These are phyloP conservation scores for Kazachstania sp. DNA, from an alignment of 1,139 yeast species.

Conservation along the genomic window DNA sequence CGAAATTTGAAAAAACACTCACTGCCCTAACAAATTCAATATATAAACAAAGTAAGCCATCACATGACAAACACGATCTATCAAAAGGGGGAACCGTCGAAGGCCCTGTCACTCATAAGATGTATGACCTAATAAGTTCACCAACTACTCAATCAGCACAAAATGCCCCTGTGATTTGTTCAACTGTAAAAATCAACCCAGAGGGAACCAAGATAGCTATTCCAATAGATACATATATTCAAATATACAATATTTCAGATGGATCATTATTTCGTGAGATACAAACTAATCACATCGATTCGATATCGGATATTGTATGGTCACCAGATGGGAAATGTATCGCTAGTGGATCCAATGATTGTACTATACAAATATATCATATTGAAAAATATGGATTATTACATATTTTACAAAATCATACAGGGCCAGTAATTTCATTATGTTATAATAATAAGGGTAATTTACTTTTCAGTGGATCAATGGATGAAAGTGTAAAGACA, in stretches of 20 bases:
- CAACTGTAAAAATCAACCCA: conserved; percentile 53
- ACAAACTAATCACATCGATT: conserved; percentile 23
- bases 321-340: conserved; percentile 66
- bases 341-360: conserved; percentile 85
- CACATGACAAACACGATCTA: too few relatives aligned
- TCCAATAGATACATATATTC: conserved; percentile 39
- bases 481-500: conserved; percentile 82
- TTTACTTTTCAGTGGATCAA: conserved; percentile 69
- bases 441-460: conserved; percentile 69
- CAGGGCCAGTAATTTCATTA: conserved; percentile 74
- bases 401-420: conserved; percentile 66
- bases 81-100: too few relatives aligned
- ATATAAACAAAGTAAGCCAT: too few relatives aligned
- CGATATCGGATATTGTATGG: conserved; percentile 37
- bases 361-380: conserved; percentile 71
- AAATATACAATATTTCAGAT: conserved; percentile 35
- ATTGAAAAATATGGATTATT: conserved; percentile 40
- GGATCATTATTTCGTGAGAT: conserved; percentile 31
- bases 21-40: too few relatives aligned
- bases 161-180: conserved; percentile 25
- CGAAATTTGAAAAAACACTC: too few relatives aligned
- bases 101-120: neutral
- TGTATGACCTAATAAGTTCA: neutral
- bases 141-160: neutral
- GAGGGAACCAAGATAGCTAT: conserved; percentile 57